Conservation (phyloP, 2,329 filamentous ascomycete genomes). For the Xylariaceae sp. region DNA sequence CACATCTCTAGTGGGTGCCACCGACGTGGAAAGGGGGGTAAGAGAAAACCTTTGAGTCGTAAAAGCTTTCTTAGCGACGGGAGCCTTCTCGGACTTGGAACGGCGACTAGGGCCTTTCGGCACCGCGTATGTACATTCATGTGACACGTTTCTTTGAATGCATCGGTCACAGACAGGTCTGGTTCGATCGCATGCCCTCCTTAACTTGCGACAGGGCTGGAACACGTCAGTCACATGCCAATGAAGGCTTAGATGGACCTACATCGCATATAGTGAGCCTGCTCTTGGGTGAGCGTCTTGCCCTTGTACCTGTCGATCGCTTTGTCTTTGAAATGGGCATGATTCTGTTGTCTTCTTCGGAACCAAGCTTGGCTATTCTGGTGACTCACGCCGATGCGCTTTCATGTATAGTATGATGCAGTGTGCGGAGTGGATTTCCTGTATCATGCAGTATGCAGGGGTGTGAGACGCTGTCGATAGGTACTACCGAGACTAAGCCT, state of each 20-base stretch:
- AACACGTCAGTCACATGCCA: slow-evolving; percentile 20
- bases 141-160: slow-evolving; percentile 31
- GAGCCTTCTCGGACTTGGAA: no score
- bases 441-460: no score
- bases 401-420: neutral
- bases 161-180: slow-evolving; percentile 39
- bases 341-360: neutral
- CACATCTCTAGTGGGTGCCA: no score
- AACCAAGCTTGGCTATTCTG: neutral
- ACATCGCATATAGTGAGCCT: slow-evolving; percentile 31
- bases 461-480: neutral
- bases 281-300: slow-evolving; percentile 12
- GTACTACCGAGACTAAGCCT: neutral
- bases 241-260: slow-evolving; percentile 9
- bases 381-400: slow-evolving; percentile 15
- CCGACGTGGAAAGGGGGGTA: no score
- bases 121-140: slow-evolving; percentile 35
- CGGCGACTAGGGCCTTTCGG: slow-evolving; percentile 1
- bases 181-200: slow-evolving; percentile 40
- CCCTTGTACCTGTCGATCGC: no score
- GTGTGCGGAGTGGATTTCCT: no score
- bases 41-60: no score
- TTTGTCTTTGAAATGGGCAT: no score
- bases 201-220: slow-evolving; percentile 39
- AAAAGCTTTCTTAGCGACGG: no score